These are phyloP conservation scores for Tolypocladium tropicale DNA, from an alignment of 2,329 filamentous ascomycete species.

Conservation along the genomic window DNA sequence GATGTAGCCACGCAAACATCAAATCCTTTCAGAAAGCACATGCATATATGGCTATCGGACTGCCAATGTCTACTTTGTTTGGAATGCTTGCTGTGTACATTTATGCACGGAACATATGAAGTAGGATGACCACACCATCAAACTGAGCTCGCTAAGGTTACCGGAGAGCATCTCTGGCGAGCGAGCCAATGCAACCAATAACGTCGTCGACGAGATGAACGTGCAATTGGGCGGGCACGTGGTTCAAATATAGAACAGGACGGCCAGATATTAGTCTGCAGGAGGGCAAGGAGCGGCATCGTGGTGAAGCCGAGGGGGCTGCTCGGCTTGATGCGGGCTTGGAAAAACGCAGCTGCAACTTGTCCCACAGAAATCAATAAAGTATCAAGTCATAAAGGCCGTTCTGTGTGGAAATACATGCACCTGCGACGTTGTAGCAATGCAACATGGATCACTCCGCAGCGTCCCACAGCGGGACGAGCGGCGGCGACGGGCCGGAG, in stretches of 20 bases:
- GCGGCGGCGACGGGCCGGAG: background rate
- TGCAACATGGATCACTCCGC: background rate
- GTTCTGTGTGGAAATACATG: background rate
- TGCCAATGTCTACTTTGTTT: too few relatives aligned
- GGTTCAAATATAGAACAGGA: background rate
- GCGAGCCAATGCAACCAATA: too few relatives aligned
- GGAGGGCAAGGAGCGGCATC: background rate
- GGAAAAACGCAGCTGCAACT: background rate
- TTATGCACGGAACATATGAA: too few relatives aligned
- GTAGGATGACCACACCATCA: too few relatives aligned
- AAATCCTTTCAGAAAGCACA: too few relatives aligned
- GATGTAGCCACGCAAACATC: too few relatives aligned
- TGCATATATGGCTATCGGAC: background rate
- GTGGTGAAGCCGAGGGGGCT: too few relatives aligned
- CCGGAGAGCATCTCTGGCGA: too few relatives aligned
- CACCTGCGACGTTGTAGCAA: background rate
- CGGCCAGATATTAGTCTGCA: background rate
- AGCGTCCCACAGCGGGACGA: background rate
- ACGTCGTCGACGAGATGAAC: background rate
- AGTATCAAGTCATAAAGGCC: background rate
- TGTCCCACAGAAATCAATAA: background rate
- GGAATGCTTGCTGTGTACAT: too few relatives aligned
- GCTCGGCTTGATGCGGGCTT: background rate
- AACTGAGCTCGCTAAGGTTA: too few relatives aligned
- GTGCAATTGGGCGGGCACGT: background rate